Percentiles rank a stretch among this genome's conserved stretches.
Conservation (phyloP, 495 filamentous ascomycete species). For the Clohesyomyces aquaticus region DNA sequence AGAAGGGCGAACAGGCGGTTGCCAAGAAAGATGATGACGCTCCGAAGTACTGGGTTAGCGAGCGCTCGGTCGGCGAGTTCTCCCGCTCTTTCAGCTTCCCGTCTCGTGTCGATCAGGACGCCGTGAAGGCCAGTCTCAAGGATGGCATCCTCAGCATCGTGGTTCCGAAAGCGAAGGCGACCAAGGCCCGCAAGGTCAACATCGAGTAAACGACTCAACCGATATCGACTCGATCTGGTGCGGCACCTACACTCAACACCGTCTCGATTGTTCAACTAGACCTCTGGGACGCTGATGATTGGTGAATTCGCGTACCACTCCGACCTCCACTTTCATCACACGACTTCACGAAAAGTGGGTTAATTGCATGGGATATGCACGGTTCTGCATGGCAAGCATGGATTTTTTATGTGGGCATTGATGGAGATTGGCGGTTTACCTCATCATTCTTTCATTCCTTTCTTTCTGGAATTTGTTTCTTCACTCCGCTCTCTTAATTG, state of each 20-base stretch:
- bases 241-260: not conserved
- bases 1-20: slow-evolving; percentile 9
- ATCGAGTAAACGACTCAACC: slow-evolving; percentile 53
- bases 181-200: slow-evolving; percentile 57
- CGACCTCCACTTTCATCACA: not conserved
- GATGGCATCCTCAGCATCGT: slow-evolving; percentile 73
- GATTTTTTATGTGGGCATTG: too few relatives aligned
- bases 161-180: slow-evolving; percentile 74
- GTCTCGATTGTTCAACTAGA: not conserved
- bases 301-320: not conserved
- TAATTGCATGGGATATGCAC: not conserved
- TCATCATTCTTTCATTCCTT: not conserved
- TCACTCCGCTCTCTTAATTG: not conserved
- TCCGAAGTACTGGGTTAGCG: slow-evolving; percentile 75
- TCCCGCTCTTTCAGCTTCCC: slow-evolving; percentile 79
- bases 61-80: slow-evolving; percentile 83
- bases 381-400: slow-evolving; percentile 10
- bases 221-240: not conserved
- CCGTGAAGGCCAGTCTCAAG: slow-evolving; percentile 72
- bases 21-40: slow-evolving; percentile 42
- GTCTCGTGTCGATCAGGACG: slow-evolving; percentile 71
- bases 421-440: not conserved
- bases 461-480: not conserved
- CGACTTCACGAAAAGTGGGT: not conserved
- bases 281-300: not conserved